Evolutionary conservation across 305 asterid species (phyloP).

Genomic region (Rubia tinctorum): DNA sequence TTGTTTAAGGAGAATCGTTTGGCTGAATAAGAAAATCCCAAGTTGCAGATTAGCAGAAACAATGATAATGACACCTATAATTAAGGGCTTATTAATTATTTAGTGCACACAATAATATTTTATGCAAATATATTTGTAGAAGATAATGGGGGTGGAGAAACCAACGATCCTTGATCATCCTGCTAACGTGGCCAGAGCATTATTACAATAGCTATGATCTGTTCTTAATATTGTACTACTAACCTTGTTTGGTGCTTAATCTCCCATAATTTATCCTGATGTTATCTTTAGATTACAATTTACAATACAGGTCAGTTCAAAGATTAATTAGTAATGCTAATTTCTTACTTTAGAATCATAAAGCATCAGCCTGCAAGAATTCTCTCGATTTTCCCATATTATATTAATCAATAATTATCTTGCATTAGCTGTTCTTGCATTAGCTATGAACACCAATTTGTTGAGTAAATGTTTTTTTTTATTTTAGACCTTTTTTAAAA

Average conservation of each 20-base stretch:
- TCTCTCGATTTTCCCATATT: no score
- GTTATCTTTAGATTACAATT: not conserved
- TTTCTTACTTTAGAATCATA: no score
- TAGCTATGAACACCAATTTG: no score
- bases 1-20: not conserved
- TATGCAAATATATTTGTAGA: no score
- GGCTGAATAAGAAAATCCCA: not conserved
- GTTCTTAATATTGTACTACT: conserved; percentile 11
- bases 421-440: no score
- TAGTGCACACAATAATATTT: no score
- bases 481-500: no score
- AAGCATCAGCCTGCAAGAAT: no score
- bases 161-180: conserved; percentile 29
- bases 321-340: not conserved
- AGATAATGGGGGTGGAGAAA: conserved; percentile 12
- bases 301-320: conserved; percentile 19
- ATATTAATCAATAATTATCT: no score
- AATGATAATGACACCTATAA: conserved; percentile 12
- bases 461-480: no score
- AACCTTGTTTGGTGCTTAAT: conserved; percentile 6
- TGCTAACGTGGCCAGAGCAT: conserved; percentile 18
- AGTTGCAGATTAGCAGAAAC: not conserved
- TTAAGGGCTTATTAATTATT: not conserved
- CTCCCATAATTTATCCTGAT: not conserved
- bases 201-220: conserved; percentile 15